Percentiles rank a stretch among this genome's conserved stretches.
phyloP scores from a whole-genome alignment of 768 basidiomycete species.

The Cubamyces sp. region DNA sequence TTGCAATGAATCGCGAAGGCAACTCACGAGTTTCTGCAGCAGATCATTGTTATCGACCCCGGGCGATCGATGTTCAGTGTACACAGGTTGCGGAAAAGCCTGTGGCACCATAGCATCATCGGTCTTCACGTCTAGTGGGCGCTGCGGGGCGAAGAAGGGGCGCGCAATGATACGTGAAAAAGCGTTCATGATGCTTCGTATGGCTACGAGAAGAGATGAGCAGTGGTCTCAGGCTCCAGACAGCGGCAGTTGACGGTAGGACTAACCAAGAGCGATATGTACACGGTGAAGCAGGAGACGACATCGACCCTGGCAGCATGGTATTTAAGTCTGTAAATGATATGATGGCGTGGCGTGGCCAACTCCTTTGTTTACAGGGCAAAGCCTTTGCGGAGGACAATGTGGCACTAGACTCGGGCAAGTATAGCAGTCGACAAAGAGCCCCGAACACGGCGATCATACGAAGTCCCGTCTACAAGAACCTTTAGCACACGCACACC shows the following conservation, averaged over 20 bases:
- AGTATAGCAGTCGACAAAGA: no score
- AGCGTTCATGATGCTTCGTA: neutral
- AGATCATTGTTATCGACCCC: neutral
- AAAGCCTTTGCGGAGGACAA: no score
- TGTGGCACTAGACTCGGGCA: no score
- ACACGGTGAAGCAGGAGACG: conserved; percentile 2
- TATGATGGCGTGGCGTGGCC: neutral
- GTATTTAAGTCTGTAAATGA: neutral
- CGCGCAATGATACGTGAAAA: conserved; percentile 19
- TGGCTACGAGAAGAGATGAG: neutral
- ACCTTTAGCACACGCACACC: no score
- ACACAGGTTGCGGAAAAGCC: neutral
- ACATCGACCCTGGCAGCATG: neutral
- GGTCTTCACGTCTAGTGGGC: neutral
- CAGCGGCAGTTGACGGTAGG: no score
- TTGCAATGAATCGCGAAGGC: no score
- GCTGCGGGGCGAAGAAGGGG: neutral
- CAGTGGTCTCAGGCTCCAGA: no score
- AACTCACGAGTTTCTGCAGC: neutral
- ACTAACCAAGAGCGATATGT: conserved; percentile 10
- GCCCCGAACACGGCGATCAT: no score
- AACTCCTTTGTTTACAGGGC: neutral
- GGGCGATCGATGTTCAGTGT: neutral
- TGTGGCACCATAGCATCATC: neutral
- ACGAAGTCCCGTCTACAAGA: no score